phyloP scores from a whole-genome alignment of 306 rosid species.

The Corylus heterophylla region DNA sequence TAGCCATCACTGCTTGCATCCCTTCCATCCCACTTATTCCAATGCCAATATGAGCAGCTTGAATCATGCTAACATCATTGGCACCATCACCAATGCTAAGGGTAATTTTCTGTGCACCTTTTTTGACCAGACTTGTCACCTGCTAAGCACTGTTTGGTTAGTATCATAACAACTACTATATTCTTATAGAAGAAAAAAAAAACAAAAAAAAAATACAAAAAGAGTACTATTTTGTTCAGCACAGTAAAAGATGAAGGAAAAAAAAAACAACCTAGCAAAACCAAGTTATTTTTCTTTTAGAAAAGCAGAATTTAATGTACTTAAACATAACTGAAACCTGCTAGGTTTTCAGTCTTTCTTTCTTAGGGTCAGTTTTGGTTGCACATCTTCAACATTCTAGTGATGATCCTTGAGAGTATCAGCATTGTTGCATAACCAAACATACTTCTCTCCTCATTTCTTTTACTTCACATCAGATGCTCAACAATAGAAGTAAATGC shows the following conservation, averaged over 20 bases:
- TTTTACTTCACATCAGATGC: not conserved
- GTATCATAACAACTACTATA: not conserved
- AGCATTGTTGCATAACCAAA: not conserved
- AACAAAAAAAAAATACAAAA: not conserved
- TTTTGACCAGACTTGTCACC: slow-evolving; percentile 96
- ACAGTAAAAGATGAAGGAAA: too few species aligned
- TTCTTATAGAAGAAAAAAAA: not conserved
- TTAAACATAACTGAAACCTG: not conserved
- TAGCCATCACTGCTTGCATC: slow-evolving; percentile 99
- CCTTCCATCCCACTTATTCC: slow-evolving; percentile 98
- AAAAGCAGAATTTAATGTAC: too few species aligned
- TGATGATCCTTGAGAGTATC: too few species aligned
- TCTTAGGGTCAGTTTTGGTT: not conserved
- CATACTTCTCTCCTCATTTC: not conserved
- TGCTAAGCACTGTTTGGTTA: slow-evolving; percentile 30
- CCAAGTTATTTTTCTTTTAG: too few species aligned
- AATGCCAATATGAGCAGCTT: slow-evolving; percentile 98
- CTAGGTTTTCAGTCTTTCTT: not conserved
- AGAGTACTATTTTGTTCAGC: not conserved
- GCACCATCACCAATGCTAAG: slow-evolving; percentile 99
- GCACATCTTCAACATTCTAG: too few species aligned
- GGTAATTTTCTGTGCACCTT: slow-evolving; percentile 86
- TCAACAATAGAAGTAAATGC: not conserved
- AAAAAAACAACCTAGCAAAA: too few species aligned
- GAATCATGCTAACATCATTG: slow-evolving; percentile 99